Evolutionary conservation across 2,329 filamentous ascomycete species (phyloP), one percentile per base, ranked within the genome.

Genomic region (Colletotrichum tofieldiae): DNA sequence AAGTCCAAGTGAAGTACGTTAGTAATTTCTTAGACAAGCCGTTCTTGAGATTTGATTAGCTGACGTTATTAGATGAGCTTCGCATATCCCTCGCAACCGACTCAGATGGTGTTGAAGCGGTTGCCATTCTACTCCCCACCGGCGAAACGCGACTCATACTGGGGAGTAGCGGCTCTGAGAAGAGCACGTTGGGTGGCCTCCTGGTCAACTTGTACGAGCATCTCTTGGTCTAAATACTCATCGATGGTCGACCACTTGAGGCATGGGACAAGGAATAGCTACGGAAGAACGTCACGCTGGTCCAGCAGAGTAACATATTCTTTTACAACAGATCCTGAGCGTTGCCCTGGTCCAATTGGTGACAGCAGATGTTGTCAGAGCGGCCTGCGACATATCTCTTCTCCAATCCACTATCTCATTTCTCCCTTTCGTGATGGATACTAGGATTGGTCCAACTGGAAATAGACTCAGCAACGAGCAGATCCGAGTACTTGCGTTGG

Each of bases 151-250:
- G 91, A 0, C 98, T 96, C 77, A 86, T 98, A 2, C 90, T 98
- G 61, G 96, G 96, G 0, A 89, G 88, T 77, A 98, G 94, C 77
- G 96, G 96, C 0, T 98, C 94, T 2, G 96, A 96, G 0, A 98
- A 98, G 81, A 98, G 94, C 76, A 98, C 96, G 0, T 78, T 98
- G 1, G 92, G 93, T 1, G 94, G 94, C 78, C 86, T 98, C 0
- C 86, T 98, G 0, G 86, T 95, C 62, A 84, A 98, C 0, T 98
- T 98, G 83, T 91, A 94, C 73, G 94, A 96, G 11, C 89, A 93
- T 0, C 81, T 83, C 0, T 83, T 83, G 0, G 96, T 95, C 0
- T 80, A 88, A 0, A 91, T 98, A n/a, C 79, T 87, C 0, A 84
- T 98, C 12, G 94, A 97, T 77, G 91, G 89, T 0, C 79, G 87